These are phyloP conservation scores for Cymbopogon citratus DNA, from an alignment of 176 grass and related monocot species.

Conservation along the genomic window DNA sequence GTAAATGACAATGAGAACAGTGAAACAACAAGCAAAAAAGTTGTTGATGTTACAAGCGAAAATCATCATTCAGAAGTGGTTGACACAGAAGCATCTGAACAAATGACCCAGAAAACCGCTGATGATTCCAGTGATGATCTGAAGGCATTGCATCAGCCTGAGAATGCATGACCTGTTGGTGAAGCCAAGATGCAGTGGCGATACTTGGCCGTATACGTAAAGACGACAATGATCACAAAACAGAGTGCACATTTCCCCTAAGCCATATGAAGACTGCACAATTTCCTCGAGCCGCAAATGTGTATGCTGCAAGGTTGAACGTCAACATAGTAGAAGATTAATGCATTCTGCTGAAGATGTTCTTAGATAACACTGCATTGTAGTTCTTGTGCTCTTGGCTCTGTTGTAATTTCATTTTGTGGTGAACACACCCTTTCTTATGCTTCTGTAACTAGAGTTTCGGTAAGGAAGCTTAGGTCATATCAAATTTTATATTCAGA, in stretches of 20 bases:
- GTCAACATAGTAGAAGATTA: neutral
- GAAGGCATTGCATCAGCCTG: constrained; percentile 8
- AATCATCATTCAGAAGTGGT: constrained; percentile 34
- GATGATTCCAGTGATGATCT: constrained; percentile 26
- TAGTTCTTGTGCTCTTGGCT: neutral
- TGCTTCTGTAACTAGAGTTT: constrained; percentile 18
- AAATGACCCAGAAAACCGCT: neutral
- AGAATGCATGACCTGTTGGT: constrained; percentile 10
- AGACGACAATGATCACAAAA: neutral
- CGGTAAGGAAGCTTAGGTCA: neutral
- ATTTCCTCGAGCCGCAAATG: constrained; percentile 4
- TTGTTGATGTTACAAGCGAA: constrained; percentile 20
- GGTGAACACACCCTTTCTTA: neutral
- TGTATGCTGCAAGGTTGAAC: constrained; percentile 7
- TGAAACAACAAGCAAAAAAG: constrained; percentile 25
- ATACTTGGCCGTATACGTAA: neutral
- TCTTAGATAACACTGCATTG: constrained; percentile 10
- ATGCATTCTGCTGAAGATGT: constrained; percentile 9
- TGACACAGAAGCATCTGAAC: neutral
- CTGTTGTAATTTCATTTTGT: constrained; percentile 26
- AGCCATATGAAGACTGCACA: neutral
- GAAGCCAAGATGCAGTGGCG: neutral
- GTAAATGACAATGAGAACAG: constrained; percentile 21
- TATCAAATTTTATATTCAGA: neutral
- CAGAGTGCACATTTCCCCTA: neutral